These are phyloP conservation scores for Filobasidium floriforme DNA, from an alignment of 768 basidiomycete species.

Conservation along the genomic window DNA sequence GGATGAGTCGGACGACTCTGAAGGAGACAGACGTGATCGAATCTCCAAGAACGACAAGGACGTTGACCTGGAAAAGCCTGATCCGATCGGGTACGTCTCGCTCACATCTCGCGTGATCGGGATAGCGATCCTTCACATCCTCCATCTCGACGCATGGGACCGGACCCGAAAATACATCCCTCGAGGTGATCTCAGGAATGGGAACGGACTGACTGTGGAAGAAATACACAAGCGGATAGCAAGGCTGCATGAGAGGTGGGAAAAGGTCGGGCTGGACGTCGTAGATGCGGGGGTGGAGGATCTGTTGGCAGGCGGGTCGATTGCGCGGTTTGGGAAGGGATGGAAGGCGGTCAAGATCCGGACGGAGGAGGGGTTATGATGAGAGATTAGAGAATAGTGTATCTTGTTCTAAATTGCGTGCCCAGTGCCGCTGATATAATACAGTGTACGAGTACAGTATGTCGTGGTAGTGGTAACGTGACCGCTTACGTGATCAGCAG, in stretches of 20 bases:
- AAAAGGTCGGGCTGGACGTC: constrained; percentile 10
- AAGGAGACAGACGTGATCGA: neutral
- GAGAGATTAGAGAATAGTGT: too few relatives aligned
- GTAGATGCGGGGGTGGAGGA: constrained; percentile 21
- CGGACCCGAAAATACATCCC: constrained; percentile 13
- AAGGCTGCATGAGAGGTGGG: constrained; percentile 21
- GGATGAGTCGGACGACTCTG: neutral
- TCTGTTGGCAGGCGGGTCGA: constrained; percentile 3
- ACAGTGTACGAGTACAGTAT: too few relatives aligned
- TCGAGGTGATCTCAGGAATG: constrained; percentile 1
- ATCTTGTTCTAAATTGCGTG: too few relatives aligned
- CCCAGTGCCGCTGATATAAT: too few relatives aligned
- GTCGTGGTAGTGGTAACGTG: too few relatives aligned
- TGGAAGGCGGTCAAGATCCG: constrained; percentile 10
- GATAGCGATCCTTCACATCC: constrained; percentile 17
- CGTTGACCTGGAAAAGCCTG: constrained; percentile 2
- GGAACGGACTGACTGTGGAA: constrained; percentile 13
- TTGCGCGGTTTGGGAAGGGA: constrained; percentile 14
- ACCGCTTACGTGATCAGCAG: too few relatives aligned
- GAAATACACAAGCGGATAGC: constrained; percentile 11
- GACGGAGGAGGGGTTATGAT: too few relatives aligned
- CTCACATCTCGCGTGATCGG: constrained; percentile 17
- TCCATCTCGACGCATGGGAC: constrained; percentile 12
- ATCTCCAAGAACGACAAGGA: neutral
- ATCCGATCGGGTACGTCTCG: constrained; percentile 18